A percentile compares a stretch with the other conserved stretches of the same genome.
Conservation (phyloP, 192 early-diverging fungal genomes). For the Backusella liffmaniae region DNA sequence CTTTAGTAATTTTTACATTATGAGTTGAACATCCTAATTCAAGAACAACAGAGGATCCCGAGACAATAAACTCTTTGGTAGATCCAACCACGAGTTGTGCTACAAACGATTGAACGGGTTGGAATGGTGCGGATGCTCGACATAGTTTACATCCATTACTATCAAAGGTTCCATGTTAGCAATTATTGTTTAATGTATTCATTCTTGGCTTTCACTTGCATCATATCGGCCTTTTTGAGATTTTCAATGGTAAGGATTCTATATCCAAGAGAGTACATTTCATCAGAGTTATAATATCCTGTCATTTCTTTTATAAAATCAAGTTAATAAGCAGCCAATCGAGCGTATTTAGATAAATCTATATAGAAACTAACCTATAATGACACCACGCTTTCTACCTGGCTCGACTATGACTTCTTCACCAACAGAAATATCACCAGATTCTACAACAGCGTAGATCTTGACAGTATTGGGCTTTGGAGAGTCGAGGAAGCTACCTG, state of each 20-base stretch:
- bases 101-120: conserved; percentile 70
- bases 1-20: conserved; percentile 68
- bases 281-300: conserved; percentile 59
- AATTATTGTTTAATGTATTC: not conserved
- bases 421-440: conserved; percentile 85
- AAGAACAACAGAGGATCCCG: conserved; percentile 83
- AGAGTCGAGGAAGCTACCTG: conserved; percentile 69
- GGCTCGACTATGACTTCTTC: conserved; percentile 84
- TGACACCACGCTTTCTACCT: conserved; percentile 66
- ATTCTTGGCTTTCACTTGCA: conserved; percentile 29
- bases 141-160: conserved; percentile 85
- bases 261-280: conserved; percentile 86
- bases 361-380: conserved; percentile 58
- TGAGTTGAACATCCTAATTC: conserved; percentile 82
- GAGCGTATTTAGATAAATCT: not conserved
- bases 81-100: conserved; percentile 94
- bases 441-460: conserved; percentile 71
- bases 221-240: conserved; percentile 51
- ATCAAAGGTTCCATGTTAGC: not conserved
- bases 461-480: conserved; percentile 73
- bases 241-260: conserved; percentile 72
- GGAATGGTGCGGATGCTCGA: conserved; percentile 62
- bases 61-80: conserved; percentile 81
- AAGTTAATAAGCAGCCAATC: not conserved
- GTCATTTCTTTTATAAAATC: conserved; percentile 58